A percentile compares a stretch with the other conserved stretches of the same genome.
These are phyloP conservation scores for Auriscalpium orientale DNA, from an alignment of 768 basidiomycete genomes.

Conservation along the genomic window DNA sequence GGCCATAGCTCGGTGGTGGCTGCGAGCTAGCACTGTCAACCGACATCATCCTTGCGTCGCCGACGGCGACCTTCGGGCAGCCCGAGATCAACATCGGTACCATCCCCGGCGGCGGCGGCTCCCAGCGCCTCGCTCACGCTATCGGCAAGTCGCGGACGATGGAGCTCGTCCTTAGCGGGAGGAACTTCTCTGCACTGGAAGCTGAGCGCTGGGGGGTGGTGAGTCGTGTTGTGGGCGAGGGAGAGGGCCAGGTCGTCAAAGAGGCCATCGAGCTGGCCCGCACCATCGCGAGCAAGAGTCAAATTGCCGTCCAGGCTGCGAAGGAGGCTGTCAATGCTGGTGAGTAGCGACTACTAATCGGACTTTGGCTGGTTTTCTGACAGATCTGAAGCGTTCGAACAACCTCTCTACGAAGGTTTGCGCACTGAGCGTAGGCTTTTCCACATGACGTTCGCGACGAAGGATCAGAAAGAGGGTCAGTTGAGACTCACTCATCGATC, in stretches of 20 bases:
- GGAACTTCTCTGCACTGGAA: constrained; percentile 70
- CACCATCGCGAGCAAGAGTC: constrained; percentile 75
- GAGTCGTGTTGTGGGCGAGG: constrained; percentile 69
- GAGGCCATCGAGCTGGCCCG: constrained; percentile 80
- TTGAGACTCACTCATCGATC: not conserved
- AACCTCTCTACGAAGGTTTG: constrained; percentile 75
- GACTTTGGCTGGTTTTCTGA: not conserved
- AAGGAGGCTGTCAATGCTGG: constrained; percentile 94
- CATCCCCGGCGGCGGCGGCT: constrained; percentile 92
- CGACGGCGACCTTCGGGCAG: constrained; percentile 88
- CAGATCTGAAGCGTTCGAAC: constrained; percentile 58
- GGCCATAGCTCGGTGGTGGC: constrained; percentile 81
- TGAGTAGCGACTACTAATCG: constrained; percentile 20
- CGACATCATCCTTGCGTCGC: constrained; percentile 89
- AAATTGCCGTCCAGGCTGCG: constrained; percentile 73
- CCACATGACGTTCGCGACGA: constrained; percentile 87
- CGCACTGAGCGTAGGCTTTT: constrained; percentile 85
- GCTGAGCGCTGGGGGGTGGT: constrained; percentile 87
- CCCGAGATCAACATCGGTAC: constrained; percentile 95
- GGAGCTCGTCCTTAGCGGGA: constrained; percentile 90
- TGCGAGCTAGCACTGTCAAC: constrained; percentile 96
- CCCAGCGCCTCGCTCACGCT: constrained; percentile 78
- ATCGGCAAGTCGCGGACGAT: constrained; percentile 92
- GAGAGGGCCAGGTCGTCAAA: constrained; percentile 72
- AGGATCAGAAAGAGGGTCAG: constrained; percentile 92